phyloP scores from a whole-genome alignment of 2,329 filamentous ascomycete genomes.

The Aspergillus oerlinghausenensis region DNA sequence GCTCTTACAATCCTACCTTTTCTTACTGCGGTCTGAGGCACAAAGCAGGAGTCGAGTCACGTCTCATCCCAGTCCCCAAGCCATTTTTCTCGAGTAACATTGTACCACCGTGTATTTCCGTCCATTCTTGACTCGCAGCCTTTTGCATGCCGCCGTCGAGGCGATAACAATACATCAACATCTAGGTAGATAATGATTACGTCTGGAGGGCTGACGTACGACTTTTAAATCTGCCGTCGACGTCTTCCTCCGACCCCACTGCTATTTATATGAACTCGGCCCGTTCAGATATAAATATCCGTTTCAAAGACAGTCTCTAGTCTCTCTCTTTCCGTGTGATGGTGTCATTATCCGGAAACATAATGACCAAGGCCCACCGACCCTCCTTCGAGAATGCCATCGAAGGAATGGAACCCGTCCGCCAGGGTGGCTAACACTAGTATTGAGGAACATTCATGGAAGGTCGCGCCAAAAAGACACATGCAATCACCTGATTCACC shows the following conservation, averaged over 20 bases:
- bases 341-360: neutral
- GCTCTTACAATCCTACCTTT: too few species aligned
- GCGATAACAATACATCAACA: neutral
- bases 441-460: neutral
- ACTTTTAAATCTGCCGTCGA: neutral
- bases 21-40: too few species aligned
- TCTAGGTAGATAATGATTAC: neutral
- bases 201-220: neutral
- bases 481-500: neutral
- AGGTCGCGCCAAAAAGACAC: too few species aligned
- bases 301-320: neutral
- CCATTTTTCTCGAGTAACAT: neutral
- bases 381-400: neutral
- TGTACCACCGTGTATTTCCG: neutral
- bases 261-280: neutral
- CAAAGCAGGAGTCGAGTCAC: too few species aligned
- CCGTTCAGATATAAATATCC: neutral
- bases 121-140: neutral
- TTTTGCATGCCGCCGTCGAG: neutral
- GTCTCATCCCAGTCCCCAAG: neutral
- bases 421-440: neutral
- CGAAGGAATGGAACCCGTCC: neutral
- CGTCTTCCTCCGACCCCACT: neutral
- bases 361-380: neutral
- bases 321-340: neutral